Base-by-base conservation (phyloP, 2,329 filamentous ascomycete species). In the Exophiala sp. region DNA sequence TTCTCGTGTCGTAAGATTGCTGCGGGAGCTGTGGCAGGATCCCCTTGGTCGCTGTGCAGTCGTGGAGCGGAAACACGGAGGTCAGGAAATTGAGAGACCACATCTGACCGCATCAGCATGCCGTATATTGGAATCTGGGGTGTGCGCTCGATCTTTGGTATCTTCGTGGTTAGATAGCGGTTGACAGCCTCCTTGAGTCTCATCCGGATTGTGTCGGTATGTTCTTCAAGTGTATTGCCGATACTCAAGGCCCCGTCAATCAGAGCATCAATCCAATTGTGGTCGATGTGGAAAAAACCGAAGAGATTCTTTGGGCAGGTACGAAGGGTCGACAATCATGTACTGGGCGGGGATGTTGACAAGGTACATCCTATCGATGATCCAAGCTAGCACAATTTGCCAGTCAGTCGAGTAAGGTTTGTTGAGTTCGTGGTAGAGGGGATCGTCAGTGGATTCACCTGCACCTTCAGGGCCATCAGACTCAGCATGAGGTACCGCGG, bases 281-380 rank as follows among this genome's bases (percentile, higher is more conserved):
- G 19, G 45, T 77, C 73, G 9, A 76, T 70, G 29, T 64, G 50
- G 60, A 76, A 76, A 62, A 74, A 72, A n/a, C 0, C 70, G 64
- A 0, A 76, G 43, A 8, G 48, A 64, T 52, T 76, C 73, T 3
- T 29, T 37, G 0, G 59, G 65, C 0, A 76, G 57, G 29, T 66
- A 55, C 0, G 50, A 58, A 0, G 69, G 65, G 19, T 75, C 72
- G 0, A 64, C 41, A 3, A 75, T 55, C 1, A 74, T 59, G 47
- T 66, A 73, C 37, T 74, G 70, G 0, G 67, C 57, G 0, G 72
- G 73, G 0, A 75, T 61, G 0, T 62, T 60, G 0, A 46, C 46
- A 1, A 75, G 61, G 46, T 63, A 70, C 46, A 70, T 59, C 2
- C 60, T 59, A 46, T 75, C 69, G 1, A 69, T 14, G 0, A 74